Conservation (phyloP, 768 basidiomycete genomes). For the Daedaleopsis nitida region DNA sequence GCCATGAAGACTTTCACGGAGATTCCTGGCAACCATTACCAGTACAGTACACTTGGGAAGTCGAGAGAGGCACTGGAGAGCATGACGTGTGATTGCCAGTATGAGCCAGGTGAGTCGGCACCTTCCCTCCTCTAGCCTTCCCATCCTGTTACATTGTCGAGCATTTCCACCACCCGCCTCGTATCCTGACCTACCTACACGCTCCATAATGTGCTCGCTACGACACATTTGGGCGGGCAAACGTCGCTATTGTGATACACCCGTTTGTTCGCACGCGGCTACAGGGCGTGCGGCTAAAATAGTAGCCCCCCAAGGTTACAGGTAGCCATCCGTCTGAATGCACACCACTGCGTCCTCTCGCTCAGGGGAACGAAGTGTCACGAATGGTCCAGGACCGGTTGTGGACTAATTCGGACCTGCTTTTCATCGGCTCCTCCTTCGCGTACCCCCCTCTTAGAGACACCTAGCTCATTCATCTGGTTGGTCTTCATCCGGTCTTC, state of each 20-base stretch:
- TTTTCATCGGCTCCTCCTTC: no score
- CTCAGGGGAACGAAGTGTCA: not conserved
- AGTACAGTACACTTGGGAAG: slow-evolving; percentile 83
- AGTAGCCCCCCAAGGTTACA: no score
- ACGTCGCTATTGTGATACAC: no score
- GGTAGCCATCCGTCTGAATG: no score
- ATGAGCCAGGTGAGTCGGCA: slow-evolving; percentile 70
- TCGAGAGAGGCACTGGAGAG: slow-evolving; percentile 89
- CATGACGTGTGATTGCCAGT: slow-evolving; percentile 94
- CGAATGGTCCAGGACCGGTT: not conserved
- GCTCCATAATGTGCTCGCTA: no score
- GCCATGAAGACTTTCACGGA: slow-evolving; percentile 75
- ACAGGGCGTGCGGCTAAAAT: no score
- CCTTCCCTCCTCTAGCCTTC: not conserved
- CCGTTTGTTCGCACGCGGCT: no score
- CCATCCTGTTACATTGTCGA: not conserved
- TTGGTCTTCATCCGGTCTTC: not conserved
- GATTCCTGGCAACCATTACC: slow-evolving; percentile 81
- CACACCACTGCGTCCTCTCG: slow-evolving; percentile 2
- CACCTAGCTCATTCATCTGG: no score
- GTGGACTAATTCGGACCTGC: no score
- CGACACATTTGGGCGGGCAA: no score
- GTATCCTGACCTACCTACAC: no score
- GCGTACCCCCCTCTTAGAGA: no score
- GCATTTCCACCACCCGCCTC: not conserved